phyloP scores from a whole-genome alignment of 202 grass and related monocot species.

The Setaria italica region DNA sequence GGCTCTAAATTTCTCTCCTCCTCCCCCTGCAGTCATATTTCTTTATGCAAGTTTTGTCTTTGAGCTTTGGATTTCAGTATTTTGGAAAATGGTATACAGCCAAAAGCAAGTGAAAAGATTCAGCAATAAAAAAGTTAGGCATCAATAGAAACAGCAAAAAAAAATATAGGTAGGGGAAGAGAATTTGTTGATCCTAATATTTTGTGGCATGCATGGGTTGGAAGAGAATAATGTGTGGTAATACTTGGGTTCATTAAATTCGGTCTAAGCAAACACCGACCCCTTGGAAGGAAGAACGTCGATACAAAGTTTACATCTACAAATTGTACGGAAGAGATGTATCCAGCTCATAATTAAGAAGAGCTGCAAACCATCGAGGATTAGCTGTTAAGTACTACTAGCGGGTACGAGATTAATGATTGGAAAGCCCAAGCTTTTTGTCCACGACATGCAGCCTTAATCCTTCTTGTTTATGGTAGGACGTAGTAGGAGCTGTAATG shows the following conservation, averaged over 20 bases:
- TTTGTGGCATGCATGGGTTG: neutral
- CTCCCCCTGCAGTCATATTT: neutral
- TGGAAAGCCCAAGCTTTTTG: conserved; percentile 40
- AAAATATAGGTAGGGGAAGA: neutral
- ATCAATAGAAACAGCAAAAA: neutral
- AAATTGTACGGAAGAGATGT: neutral
- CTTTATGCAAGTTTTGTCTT: neutral
- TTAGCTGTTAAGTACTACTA: conserved; percentile 10
- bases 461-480: conserved; percentile 3
- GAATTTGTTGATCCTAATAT: neutral
- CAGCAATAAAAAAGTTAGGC: neutral
- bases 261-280: too few relatives aligned
- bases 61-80: neutral
- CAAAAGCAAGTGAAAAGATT: neutral
- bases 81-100: neutral
- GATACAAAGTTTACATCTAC: neutral
- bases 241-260: too few relatives aligned
- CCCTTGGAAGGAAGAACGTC: neutral
- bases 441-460: conserved; percentile 22
- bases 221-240: neutral
- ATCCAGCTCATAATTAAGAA: neutral
- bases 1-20: neutral
- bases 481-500: conserved; percentile 11
- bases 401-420: conserved; percentile 31
- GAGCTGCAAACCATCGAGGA: neutral